Percentiles rank a stretch among this genome's conserved stretches.
Conservation (phyloP, 352 stramenopile species). For the Thraustotheca clavata region DNA sequence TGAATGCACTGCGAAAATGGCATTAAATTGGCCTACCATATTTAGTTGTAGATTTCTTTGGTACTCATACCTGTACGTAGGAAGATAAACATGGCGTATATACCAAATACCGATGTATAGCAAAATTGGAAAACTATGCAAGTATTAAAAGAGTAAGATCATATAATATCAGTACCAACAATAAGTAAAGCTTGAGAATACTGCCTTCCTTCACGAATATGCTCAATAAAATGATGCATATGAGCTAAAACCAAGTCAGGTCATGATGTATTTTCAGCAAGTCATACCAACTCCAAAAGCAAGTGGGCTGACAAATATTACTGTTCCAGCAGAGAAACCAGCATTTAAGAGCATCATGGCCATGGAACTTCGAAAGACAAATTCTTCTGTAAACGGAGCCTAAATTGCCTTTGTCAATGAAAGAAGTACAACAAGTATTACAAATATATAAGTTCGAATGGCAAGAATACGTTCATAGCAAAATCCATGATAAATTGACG, state of each 20-base stretch:
- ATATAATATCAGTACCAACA: slow-evolving; percentile 41
- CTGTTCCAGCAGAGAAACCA: slow-evolving; percentile 67
- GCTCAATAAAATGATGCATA: slow-evolving; percentile 74
- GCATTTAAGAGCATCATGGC: slow-evolving; percentile 83
- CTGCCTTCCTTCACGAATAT: slow-evolving; percentile 57
- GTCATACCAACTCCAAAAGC: slow-evolving; percentile 91
- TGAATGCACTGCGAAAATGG: slow-evolving; percentile 85
- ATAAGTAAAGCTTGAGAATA: slow-evolving; percentile 63
- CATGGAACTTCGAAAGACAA: slow-evolving; percentile 94
- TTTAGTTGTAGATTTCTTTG: not conserved
- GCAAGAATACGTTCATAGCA: slow-evolving; percentile 63
- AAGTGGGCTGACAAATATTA: slow-evolving; percentile 81
- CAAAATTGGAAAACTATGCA: slow-evolving; percentile 84
- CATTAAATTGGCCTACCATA: slow-evolving; percentile 65
- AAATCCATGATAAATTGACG: slow-evolving; percentile 66
- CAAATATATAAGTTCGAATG: slow-evolving; percentile 74
- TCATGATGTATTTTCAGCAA: slow-evolving; percentile 25
- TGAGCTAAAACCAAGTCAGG: slow-evolving; percentile 20
- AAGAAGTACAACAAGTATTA: slow-evolving; percentile 25
- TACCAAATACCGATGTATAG: slow-evolving; percentile 95
- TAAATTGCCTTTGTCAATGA: slow-evolving; percentile 24
- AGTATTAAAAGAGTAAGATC: not conserved
- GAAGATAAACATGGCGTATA: slow-evolving; percentile 91
- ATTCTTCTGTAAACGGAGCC: slow-evolving; percentile 91
- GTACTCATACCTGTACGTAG: slow-evolving; percentile 81